Evolutionary conservation across 768 basidiomycete species (phyloP), one percentile per base, ranked within the genome.

Genomic region (Brasilioporus rufonigricans): DNA sequence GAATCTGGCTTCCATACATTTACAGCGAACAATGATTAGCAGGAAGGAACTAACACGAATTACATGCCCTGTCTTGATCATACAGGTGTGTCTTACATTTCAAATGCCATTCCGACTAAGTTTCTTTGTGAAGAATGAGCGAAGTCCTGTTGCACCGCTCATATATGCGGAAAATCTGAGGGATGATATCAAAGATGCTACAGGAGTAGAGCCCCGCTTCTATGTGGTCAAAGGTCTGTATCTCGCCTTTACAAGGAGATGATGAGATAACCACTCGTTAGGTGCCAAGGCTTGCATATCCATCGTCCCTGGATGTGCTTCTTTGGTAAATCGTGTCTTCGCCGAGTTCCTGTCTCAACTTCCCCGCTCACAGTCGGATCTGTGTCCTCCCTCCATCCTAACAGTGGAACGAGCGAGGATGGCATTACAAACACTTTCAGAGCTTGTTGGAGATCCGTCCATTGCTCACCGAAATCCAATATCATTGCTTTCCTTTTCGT

Each of bases 401-500:
- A 65, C 72, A 5, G 53, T 62, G 21, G 80, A 84, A 26, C 79
- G 84, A 23, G 84, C 89, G 79, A 65, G 69, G 44, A 61, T 60
- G 4, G 89, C 88, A 0, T 68, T 91, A 7, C 68, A 61, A 10
- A 76, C 70, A 46, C 74, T 89, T 33, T 77, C 83, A 11, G 76
- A 81, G 29, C 69, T 86, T n/a, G 73, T 72, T 16, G 71, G 68
- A 18, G 76, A 81, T 59, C 66, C 76, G 13, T 66, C 69, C 23
- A 77, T 85, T 33, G 73, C 75, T 11, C 64, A 71, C 12, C 78
- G 82, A 26, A 77, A 85, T 61, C 83, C 87, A 12, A 53, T 64
- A n/a, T 87, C 81, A 6, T 73, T 83, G 2, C 72, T 90, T 47
- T 89, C 87, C 8, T 91, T 91, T 62, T 86, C 80, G 12, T 83